phyloP scores from a whole-genome alignment of 169 alveolate genomes.

The Theileria parva region DNA sequence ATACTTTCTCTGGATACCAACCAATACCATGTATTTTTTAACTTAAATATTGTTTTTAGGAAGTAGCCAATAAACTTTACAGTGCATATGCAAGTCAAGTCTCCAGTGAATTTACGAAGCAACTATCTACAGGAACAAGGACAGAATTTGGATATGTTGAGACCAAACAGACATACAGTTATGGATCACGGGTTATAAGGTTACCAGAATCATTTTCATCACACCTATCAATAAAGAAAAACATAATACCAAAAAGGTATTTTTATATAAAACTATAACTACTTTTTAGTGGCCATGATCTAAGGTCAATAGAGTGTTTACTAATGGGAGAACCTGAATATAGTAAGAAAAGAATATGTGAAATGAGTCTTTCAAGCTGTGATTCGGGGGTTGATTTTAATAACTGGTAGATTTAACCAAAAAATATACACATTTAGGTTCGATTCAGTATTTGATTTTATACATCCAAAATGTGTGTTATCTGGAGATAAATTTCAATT shows the following conservation, averaged over 20 bases:
- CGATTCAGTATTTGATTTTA: conserved; percentile 46
- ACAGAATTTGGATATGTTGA: not conserved
- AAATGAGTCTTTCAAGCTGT: conserved; percentile 11
- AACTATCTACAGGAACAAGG: conserved; percentile 15
- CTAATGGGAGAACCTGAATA: conserved; percentile 34
- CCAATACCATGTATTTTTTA: conserved; percentile 29
- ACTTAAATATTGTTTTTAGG: not conserved
- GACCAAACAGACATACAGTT: conserved; percentile 3
- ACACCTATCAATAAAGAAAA: conserved; percentile 40
- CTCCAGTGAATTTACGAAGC: conserved; percentile 29
- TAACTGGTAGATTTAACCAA: conserved; percentile 29
- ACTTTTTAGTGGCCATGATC: conserved; percentile 51
- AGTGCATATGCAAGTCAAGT: conserved; percentile 63
- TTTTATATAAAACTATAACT: not conserved
- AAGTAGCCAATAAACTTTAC: conserved; percentile 51
- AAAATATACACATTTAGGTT: conserved; percentile 28
- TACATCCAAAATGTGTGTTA: not conserved
- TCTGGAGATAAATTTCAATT: conserved; percentile 18
- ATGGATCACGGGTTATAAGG: conserved; percentile 26
- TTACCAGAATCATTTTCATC: conserved; percentile 49
- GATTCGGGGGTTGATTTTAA: conserved; percentile 12
- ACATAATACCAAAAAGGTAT: conserved; percentile 55
- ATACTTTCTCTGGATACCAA: conserved; percentile 40
- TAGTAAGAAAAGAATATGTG: conserved; percentile 28
- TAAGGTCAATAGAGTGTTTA: conserved; percentile 51